Evolutionary conservation across 441 rosid species (phyloP).

Genomic region (Melastoma candidum): DNA sequence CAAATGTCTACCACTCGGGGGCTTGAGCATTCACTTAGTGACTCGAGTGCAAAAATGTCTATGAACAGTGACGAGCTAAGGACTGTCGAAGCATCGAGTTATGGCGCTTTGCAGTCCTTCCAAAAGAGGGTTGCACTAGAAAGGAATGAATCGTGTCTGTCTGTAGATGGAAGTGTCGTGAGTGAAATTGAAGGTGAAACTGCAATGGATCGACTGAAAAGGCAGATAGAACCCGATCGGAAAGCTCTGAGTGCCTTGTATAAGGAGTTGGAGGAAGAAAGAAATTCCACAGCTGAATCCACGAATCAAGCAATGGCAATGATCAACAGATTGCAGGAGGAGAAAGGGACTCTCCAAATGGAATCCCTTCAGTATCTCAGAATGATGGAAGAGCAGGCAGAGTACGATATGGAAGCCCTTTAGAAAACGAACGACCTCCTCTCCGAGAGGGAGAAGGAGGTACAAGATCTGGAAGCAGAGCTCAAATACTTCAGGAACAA

Average conservation of each 20-base stretch:
- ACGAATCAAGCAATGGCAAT: conserved; percentile 98
- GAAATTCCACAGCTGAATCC: conserved; percentile 76
- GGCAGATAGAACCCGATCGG: conserved; percentile 74
- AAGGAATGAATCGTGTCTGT: conserved; percentile 73
- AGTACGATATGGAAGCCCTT: conserved; percentile 84
- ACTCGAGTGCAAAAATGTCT: conserved; percentile 51
- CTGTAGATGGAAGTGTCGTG: conserved; percentile 68
- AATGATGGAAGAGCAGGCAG: conserved; percentile 99
- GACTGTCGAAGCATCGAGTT: conserved; percentile 29
- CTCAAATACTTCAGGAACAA: conserved; percentile 51
- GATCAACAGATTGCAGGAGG: conserved; percentile 93
- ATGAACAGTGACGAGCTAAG: conserved; percentile 34
- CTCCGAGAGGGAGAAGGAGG: conserved; percentile 62
- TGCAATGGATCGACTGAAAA: conserved; percentile 54
- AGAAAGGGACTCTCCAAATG: conserved; percentile 82
- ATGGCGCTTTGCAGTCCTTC: conserved; percentile 40
- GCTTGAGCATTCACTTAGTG: conserved; percentile 40
- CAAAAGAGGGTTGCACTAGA: conserved; percentile 70
- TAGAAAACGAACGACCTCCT: conserved; percentile 64
- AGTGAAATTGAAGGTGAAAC: conserved; percentile 87
- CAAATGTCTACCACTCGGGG: conserved; percentile 68
- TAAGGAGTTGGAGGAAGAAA: conserved; percentile 90
- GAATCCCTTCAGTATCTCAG: conserved; percentile 84
- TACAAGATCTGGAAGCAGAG: conserved; percentile 81
- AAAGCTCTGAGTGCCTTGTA: conserved; percentile 42